These are phyloP conservation scores for Hylodesmum podocarpum DNA, from an alignment of 306 rosid species.

Conservation along the genomic window DNA sequence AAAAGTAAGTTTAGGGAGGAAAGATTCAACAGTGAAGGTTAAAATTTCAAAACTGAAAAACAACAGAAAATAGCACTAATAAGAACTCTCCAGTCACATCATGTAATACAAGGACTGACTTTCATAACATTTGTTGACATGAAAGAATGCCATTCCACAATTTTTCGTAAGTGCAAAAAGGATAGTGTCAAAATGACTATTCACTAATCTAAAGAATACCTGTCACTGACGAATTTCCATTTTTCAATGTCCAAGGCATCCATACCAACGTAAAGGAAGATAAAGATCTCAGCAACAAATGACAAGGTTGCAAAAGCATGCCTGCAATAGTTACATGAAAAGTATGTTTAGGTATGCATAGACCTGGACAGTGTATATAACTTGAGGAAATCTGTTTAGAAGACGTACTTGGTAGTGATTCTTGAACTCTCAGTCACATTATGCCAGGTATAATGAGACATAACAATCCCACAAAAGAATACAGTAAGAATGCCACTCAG, in stretches of 20 bases:
- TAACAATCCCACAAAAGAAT: conserved; percentile 96
- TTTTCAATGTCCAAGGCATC: conserved; percentile 98
- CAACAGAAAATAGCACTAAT: not conserved
- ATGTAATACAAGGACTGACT: not conserved
- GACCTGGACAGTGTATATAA: conserved; percentile 23
- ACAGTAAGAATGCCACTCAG: conserved; percentile 96
- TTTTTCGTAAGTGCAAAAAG: not conserved
- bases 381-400: conserved; percentile 15
- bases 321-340: conserved; percentile 46
- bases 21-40: not conserved
- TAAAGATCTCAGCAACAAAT: conserved; percentile 83
- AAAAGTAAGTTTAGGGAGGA: not conserved
- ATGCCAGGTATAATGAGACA: conserved; percentile 99
- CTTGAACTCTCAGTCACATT: conserved; percentile 95
- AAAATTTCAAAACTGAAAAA: not conserved
- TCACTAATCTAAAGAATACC: conserved; percentile 44
- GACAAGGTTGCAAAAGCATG: conserved; percentile 96
- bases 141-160: not conserved
- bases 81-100: not conserved
- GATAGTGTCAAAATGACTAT: conserved; percentile 10
- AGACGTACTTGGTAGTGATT: conserved; percentile 84
- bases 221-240: conserved; percentile 91
- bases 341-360: conserved; percentile 14
- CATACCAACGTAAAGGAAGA: conserved; percentile 97
- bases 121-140: conserved; percentile 13